Percentiles rank a stretch among this genome's conserved stretches.
Evolutionary conservation across 140 eudicot species (phyloP).

Genomic region (Ambrosia hybrid): DNA sequence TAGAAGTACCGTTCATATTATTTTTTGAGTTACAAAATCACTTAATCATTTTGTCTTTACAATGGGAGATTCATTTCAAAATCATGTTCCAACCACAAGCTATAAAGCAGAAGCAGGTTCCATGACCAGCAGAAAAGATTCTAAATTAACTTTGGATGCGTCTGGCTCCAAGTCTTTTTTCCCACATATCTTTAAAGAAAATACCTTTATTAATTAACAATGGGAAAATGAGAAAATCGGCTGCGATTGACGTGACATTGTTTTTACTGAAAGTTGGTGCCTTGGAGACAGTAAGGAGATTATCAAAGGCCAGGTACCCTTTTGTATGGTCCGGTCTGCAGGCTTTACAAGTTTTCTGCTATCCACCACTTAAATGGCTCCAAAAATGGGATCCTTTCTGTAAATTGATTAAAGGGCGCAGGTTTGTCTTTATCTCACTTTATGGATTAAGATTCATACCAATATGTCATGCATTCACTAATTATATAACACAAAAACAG

Average conservation of each 20-base stretch:
- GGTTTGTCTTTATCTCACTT: conserved; percentile 54
- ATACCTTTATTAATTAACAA: conserved; percentile 31
- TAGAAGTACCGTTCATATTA: conserved; percentile 8
- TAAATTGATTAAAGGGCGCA: conserved; percentile 57
- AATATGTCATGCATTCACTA: not conserved
- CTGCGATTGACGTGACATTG: conserved; percentile 43
- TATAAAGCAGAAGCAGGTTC: conserved; percentile 28
- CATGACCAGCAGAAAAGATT: conserved; percentile 33
- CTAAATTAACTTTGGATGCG: conserved; percentile 41
- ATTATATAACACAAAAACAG: no score
- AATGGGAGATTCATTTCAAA: conserved; percentile 48
- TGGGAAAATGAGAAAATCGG: conserved; percentile 38
- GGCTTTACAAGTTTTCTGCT: conserved; percentile 71
- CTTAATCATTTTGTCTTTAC: conserved; percentile 7
- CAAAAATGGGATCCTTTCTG: conserved; percentile 74
- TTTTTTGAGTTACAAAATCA: conserved; percentile 17
- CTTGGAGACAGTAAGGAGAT: conserved; percentile 75
- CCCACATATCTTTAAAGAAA: conserved; percentile 30
- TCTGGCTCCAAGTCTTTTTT: conserved; percentile 45
- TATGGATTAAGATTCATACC: conserved; percentile 12
- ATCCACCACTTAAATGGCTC: conserved; percentile 92
- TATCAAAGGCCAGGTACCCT: conserved; percentile 77
- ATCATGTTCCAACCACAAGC: conserved; percentile 32
- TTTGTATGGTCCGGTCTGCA: conserved; percentile 80
- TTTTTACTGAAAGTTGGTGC: conserved; percentile 76